Conservation (phyloP, 2,329 filamentous ascomycete species). For the Orbilia quercus region DNA sequence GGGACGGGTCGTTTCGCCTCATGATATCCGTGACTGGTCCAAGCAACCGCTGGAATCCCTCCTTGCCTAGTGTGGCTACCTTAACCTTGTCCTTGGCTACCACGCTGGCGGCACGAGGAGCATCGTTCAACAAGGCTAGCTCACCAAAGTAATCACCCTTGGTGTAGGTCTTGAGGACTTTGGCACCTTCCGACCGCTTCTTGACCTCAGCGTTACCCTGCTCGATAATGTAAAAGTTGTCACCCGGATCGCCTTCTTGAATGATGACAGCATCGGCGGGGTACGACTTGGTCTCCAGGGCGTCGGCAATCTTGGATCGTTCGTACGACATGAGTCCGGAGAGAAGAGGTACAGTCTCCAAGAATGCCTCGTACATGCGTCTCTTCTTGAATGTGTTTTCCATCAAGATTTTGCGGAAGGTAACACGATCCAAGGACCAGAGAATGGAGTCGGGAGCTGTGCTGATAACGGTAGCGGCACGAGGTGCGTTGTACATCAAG, state of each 20-base stretch:
- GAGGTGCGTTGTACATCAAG: constrained; percentile 97
- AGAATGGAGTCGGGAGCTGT: constrained; percentile 81
- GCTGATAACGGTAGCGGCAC: constrained; percentile 91
- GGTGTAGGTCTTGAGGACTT: constrained; percentile 78
- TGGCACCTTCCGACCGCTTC: constrained; percentile 76
- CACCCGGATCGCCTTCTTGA: constrained; percentile 86
- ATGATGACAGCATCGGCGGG: constrained; percentile 85
- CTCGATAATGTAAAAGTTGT: constrained; percentile 92
- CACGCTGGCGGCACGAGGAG: constrained; percentile 89
- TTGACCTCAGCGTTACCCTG: constrained; percentile 85
- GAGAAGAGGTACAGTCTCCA: constrained; percentile 91
- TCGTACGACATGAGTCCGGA: constrained; percentile 88
- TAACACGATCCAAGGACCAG: constrained; percentile 94
- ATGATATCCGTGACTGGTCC: constrained; percentile 95
- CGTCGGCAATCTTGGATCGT: constrained; percentile 96
- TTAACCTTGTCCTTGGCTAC: constrained; percentile 87
- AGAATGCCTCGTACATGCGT: constrained; percentile 95
- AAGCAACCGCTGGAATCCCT: constrained; percentile 90
- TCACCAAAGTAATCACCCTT: constrained; percentile 99
- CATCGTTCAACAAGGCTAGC: constrained; percentile 90
- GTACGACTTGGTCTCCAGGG: constrained; percentile 89
- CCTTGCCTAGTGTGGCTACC: constrained; percentile 90
- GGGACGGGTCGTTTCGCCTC: constrained; percentile 74
- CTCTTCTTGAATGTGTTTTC: constrained; percentile 95
- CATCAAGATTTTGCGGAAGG: constrained; percentile 98